phyloP scores from a whole-genome alignment of 78 protist genomes.

The Chrysochromulina tobinii region DNA sequence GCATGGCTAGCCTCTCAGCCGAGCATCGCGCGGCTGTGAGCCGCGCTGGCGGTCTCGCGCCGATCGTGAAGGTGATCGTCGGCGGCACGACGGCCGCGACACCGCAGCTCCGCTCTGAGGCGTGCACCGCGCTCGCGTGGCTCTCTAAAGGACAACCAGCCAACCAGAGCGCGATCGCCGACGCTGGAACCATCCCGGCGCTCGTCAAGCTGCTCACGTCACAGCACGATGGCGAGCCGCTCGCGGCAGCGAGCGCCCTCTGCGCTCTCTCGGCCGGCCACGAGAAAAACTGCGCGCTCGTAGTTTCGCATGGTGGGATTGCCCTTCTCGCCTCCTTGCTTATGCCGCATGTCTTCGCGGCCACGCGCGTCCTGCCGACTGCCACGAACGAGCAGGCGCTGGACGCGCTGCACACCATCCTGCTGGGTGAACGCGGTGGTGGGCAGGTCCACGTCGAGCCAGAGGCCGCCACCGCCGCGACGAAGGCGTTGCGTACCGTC shows the following conservation, averaged over 20 bases:
- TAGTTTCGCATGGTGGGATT: background rate
- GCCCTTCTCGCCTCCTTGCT: background rate
- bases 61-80: background rate
- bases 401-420: no score
- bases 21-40: background rate
- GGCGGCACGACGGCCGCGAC: background rate
- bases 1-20: background rate
- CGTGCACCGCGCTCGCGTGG: background rate
- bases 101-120: background rate
- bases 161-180: background rate
- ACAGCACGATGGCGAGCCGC: background rate
- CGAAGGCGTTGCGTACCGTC: no score
- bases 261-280: background rate
- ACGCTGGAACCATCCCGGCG: background rate
- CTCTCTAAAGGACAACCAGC: background rate
- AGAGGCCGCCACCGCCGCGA: no score
- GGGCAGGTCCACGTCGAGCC: no score
- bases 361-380: background rate
- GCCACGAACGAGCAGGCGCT: no score
- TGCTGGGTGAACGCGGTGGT: no score
- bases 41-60: background rate
- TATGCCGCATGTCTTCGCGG: background rate
- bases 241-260: background rate
- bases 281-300: background rate
- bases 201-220: background rate